These are phyloP conservation scores for Gyromitra esculenta DNA, from an alignment of 2,329 filamentous ascomycete genomes.

Conservation along the genomic window DNA sequence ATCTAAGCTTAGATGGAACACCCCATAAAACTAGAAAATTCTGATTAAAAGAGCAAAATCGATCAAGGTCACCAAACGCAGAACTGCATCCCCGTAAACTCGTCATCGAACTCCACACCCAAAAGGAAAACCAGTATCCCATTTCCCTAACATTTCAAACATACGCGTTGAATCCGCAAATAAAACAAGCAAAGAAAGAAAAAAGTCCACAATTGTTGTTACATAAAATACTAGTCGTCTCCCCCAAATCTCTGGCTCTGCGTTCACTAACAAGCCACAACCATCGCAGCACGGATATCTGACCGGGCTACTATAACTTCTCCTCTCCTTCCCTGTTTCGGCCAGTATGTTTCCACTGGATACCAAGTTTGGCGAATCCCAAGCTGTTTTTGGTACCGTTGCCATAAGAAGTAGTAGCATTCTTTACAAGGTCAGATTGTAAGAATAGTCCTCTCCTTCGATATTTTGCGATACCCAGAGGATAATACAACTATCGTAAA, in stretches of 20 bases:
- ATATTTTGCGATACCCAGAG: conserved; percentile 78
- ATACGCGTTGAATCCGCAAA: conserved; percentile 15
- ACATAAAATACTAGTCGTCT: conserved; percentile 21
- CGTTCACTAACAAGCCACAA: not conserved
- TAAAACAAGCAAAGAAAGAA: conserved; percentile 11
- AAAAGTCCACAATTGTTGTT: conserved; percentile 37
- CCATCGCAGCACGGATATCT: not conserved
- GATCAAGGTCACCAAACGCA: not conserved
- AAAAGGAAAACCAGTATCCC: conserved; percentile 16
- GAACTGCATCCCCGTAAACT: not conserved
- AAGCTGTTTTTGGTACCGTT: not conserved
- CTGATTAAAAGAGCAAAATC: not conserved
- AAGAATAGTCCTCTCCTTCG: conserved; percentile 74
- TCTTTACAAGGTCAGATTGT: conserved; percentile 71
- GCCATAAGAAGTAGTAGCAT: not conserved
- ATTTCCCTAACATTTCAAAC: conserved; percentile 15
- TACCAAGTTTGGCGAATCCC: conserved; percentile 5
- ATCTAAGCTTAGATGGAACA: too few relatives aligned
- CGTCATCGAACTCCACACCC: not conserved
- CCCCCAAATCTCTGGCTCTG: not conserved
- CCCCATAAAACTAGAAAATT: too few relatives aligned
- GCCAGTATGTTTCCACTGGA: not conserved
- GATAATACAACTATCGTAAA: conserved; percentile 67
- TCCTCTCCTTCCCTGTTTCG: not conserved
- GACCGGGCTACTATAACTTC: not conserved